Evolutionary conservation across 495 filamentous ascomycete species (phyloP), one percentile per base, ranked within the genome.

Genomic region (Trichoderma erinaceum): DNA sequence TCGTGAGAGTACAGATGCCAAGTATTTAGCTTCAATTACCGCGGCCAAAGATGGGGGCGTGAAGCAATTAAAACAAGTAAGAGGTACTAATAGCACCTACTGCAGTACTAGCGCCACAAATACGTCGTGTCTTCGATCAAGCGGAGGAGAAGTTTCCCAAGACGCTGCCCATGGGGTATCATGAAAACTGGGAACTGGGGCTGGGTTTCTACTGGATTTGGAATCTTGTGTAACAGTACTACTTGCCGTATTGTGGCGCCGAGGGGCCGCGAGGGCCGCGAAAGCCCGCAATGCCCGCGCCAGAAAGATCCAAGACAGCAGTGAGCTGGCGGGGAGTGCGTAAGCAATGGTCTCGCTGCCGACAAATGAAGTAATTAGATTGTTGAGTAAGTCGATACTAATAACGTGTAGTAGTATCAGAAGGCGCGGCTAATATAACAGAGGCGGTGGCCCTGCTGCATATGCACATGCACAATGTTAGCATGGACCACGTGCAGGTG

Each of bases 21-120:
- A 29, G 56, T 61, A 61, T 61, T 61, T 61, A 61, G 56, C 56
- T 61, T 32, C 56, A 32, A 27, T 61, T 61, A 29, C 29, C 23
- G 4, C 56, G 27, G 11, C 23, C 11, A 25, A 32, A 56, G 15
- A 15, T 1, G 29, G 44, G 44, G 15, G 44, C 35, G 35, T 38
- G 35, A 38, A 38, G 35, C 35, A 10, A 38, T 7, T 38, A 38
- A 3, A 38, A 38, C n/a, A 18, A 48, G 44, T 48, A 16, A 6
- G 0, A 48, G 35, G 29, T 1, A 38, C 35, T 38, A 38, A 38
- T 38, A 38, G 1, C 4, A 4, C 29, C 29, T 29, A 29, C 29
- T 29, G 29, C 4, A 4, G 35, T 38, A 3, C 35, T 38, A 38
- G 35, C 35, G 35, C 35, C 35, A 10, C 35, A 7, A 10, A 38